A percentile compares a stretch with the other conserved stretches of the same genome.
phyloP scores from a whole-genome alignment of 1,284 basidiomycete species.

The Papiliotrema nemorosa region DNA sequence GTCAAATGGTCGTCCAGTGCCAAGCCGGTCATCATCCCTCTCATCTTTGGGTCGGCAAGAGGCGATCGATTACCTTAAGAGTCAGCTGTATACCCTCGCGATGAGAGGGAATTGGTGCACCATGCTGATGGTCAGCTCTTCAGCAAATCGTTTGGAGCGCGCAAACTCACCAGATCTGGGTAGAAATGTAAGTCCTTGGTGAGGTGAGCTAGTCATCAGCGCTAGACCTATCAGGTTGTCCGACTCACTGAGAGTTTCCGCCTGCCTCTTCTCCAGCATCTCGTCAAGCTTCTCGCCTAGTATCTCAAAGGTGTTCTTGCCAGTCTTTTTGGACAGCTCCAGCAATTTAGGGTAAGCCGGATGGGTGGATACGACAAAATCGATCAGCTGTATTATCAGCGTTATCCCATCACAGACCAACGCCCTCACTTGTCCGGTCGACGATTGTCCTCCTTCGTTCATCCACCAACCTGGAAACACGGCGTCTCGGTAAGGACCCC shows the following conservation, averaged over 20 bases:
- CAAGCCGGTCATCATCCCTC: slow-evolving; percentile 84
- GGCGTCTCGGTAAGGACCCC: slow-evolving; percentile 85
- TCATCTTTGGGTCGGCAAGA: slow-evolving; percentile 88
- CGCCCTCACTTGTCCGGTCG: slow-evolving; percentile 77
- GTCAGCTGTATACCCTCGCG: no score
- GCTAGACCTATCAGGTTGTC: neutral
- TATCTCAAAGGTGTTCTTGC: slow-evolving; percentile 55
- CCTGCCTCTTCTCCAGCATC: slow-evolving; percentile 59
- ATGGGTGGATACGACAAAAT: slow-evolving; percentile 92
- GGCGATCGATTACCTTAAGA: slow-evolving; percentile 77
- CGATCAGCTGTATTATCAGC: slow-evolving; percentile 64
- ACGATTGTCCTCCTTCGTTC: slow-evolving; percentile 98
- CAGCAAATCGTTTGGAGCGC: no score
- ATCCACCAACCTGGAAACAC: slow-evolving; percentile 96
- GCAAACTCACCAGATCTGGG: slow-evolving; percentile 68
- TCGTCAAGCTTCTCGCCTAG: slow-evolving; percentile 71
- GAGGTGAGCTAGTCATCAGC: slow-evolving; percentile 60
- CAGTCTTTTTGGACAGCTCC: slow-evolving; percentile 54
- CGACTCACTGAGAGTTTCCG: slow-evolving; percentile 58
- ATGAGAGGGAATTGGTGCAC: no score
- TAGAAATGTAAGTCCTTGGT: slow-evolving; percentile 90
- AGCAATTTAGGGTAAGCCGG: slow-evolving; percentile 71
- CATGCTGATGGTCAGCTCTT: no score
- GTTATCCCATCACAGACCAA: neutral
- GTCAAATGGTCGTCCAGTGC: slow-evolving; percentile 71